These are phyloP conservation scores for Dactylella cylindrospora DNA, from an alignment of 2,329 filamentous ascomycete species.

Conservation along the genomic window DNA sequence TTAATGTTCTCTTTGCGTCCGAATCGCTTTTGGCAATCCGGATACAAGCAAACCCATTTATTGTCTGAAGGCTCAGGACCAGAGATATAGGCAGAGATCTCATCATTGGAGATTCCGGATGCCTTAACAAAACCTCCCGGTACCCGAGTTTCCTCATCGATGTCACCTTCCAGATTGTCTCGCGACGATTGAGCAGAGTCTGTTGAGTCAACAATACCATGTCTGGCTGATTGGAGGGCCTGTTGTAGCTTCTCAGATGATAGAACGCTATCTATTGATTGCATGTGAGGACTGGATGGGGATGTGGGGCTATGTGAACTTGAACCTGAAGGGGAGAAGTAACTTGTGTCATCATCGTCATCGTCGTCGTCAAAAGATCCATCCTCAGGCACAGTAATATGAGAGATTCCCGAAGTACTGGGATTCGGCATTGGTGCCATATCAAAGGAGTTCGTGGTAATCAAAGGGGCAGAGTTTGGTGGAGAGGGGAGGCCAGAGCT, in stretches of 20 bases:
- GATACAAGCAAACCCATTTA: slow-evolving; percentile 75
- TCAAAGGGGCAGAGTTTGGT: slow-evolving; percentile 46
- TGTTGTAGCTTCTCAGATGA: slow-evolving; percentile 45
- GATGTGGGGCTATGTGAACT: slow-evolving; percentile 31
- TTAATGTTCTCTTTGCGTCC: slow-evolving; percentile 99
- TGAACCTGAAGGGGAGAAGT: slow-evolving; percentile 45
- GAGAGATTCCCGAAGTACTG: slow-evolving; percentile 46
- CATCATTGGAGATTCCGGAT: slow-evolving; percentile 75
- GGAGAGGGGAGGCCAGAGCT: slow-evolving; percentile 46
- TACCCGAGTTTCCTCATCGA: slow-evolving; percentile 29
- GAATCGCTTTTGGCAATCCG: slow-evolving; percentile 83
- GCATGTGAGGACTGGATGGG: slow-evolving; percentile 34
- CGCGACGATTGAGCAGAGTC: slow-evolving; percentile 9
- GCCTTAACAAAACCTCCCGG: slow-evolving; percentile 34
- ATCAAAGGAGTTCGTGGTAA: slow-evolving; percentile 48
- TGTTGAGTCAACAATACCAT: slow-evolving; percentile 1
- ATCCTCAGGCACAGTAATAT: slow-evolving; percentile 44
- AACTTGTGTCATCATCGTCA: slow-evolving; percentile 46
- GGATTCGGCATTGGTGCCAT: slow-evolving; percentile 47
- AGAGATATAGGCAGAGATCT: slow-evolving; percentile 73
- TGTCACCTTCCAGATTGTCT: slow-evolving; percentile 17
- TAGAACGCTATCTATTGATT: slow-evolving; percentile 41
- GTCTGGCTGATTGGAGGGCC: slow-evolving; percentile 19
- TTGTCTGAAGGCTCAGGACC: slow-evolving; percentile 72
- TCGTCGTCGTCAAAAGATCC: slow-evolving; percentile 43